Conservation (phyloP, 2,329 filamentous ascomycete species). For the Colletotrichum spaethianum region DNA sequence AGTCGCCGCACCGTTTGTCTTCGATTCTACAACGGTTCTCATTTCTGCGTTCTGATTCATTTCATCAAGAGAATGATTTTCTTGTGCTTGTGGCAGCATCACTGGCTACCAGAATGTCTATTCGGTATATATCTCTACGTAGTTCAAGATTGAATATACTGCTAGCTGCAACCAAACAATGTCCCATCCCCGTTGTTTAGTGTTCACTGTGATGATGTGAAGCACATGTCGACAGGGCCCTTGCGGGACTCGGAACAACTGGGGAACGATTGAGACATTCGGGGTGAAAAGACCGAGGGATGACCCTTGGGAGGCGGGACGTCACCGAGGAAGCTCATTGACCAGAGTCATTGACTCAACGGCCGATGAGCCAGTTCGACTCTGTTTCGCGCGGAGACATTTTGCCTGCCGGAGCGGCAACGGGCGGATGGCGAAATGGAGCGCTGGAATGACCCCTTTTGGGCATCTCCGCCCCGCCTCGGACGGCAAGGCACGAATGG, state of each 20-base stretch:
- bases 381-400: background rate
- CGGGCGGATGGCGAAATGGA: conserved; percentile 13
- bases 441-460: conserved; percentile 28
- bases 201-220: background rate
- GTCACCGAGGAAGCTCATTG: background rate
- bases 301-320: background rate
- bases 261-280: background rate
- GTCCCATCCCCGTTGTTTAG: background rate
- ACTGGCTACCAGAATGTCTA: conserved; percentile 27
- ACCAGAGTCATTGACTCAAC: background rate
- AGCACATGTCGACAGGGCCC: background rate
- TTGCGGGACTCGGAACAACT: background rate
- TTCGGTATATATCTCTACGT: conserved; percentile 26
- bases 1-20: conserved; percentile 36
- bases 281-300: background rate
- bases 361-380: background rate
- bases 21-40: conserved; percentile 36
- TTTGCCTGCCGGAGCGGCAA: conserved; percentile 32
- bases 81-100: conserved; percentile 17
- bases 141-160: conserved; percentile 34
- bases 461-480: conserved; percentile 41
- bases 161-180: conserved; percentile 19
- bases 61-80: conserved; percentile 11
- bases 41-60: conserved; percentile 25
- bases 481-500: background rate